Base-by-base conservation (phyloP, 164 flowering plant genomes). In the Litsea cubeba region DNA sequence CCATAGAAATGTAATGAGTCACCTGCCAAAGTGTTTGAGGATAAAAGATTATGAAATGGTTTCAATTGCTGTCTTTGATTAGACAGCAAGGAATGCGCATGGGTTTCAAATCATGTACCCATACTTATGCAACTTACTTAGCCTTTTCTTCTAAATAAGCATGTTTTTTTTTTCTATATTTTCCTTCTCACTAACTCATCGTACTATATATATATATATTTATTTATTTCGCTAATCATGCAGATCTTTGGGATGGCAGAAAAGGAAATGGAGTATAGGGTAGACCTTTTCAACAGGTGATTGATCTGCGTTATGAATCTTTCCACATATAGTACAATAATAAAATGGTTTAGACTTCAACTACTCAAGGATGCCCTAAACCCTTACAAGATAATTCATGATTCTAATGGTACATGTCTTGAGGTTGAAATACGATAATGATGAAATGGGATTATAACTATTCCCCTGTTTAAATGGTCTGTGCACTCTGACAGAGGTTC, bases 241-340 rank as follows among this genome's bases (percentile, higher is more conserved):
- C 87, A 90, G 97, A 84, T 88, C 11, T 87, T 91, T 79, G 87
- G 87, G 30, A 87, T 93, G 94, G 94, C 94, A 12, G 88, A 86
- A 73, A 88, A 85, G 73, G 97, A 93, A 87, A 93, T 93, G 97
- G 97, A 93, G 77, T 93, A 91, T 50, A 81, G 90, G 72, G 97
- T 91, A 8, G 97, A 93, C 76, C 71, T 93, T 76, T 93, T 93
- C 78, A 93, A 93, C 89, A 88, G 83, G 97, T 93, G 78, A 51
- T 89, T 74, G 22, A 28, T 32, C 30, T 4, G 6, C 18, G n/a
- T 11, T n/a, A n/a, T 26, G n/a, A 20, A 68, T 40, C 30, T 63
- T 3, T 49, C 20, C 8, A 5, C 15, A 25, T 57, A 3, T 20
- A 40, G 20, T 12, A 50, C 18, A 18, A 11, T 51, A 35, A 0